Evolutionary conservation across 2,329 filamentous ascomycete species (phyloP), one percentile per base, ranked within the genome.

Genomic region (Xylaria digitata): DNA sequence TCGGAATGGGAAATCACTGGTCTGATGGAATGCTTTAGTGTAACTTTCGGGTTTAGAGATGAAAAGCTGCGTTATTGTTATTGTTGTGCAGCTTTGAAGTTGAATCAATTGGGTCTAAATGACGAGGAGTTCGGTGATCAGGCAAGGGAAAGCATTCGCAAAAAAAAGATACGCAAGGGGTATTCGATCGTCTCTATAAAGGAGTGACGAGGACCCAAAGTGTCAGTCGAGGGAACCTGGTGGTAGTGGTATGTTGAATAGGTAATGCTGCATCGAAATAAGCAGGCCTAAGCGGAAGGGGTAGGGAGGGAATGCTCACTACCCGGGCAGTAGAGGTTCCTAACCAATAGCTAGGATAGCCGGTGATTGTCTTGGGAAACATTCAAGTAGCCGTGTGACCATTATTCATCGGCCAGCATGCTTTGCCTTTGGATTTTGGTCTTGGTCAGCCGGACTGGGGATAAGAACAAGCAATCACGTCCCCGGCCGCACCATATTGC

Each of bases 381-480:
- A 26, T 17, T 15, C 6, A 21, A 15, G 8, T 23, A 46, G 34
- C 49, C 43, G 19, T 15, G 6, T 49, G 49, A 37, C 43, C 26
- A n/a, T n/a, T 19, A 2, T 37, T n/a, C 3, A 30, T 23, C 17
- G 26, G 7, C 21, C 21, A 13, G 3, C 40, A 6, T 1, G 21
- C 40, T 8, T 49, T 15, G 6, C 13, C 13, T 37, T 17, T 17
- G 4, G 15, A 21, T 8, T 19, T 42, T 15, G 13, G n/a, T 21
- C 34, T 55, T 34, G 32, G 6, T 32, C 52, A 45, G 13, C 8
- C 40, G 8, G 23, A 6, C 17, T 52, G n/a, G 26, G 37, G 32
- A 19, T 6, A 8, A 21, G 30, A 21, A 13, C 26, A 17, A 50
- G 65, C 64, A 66, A 66, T 66, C 49, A 63, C 6, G 34, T 21